Base-by-base conservation (phyloP, 2,329 filamentous ascomycete species). In the Pezizomycotina sp. region DNA sequence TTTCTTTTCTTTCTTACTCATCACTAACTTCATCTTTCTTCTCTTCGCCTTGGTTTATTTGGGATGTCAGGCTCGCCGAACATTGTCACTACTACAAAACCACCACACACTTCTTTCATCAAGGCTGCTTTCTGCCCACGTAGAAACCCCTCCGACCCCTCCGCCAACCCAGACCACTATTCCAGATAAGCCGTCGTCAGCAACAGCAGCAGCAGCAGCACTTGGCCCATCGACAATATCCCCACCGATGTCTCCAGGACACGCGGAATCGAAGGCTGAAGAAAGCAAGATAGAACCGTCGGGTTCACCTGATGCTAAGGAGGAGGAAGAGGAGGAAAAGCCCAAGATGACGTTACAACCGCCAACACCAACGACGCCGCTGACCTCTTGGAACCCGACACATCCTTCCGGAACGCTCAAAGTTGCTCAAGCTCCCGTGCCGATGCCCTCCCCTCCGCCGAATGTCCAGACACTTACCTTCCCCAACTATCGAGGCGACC, bases 271-370 rank as follows among this genome's bases (percentile, higher is more conserved):
- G n/a, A n/a, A n/a, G n/a, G n/a, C n/a, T n/a, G n/a, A n/a, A n/a
- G n/a, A n/a, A n/a, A n/a, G n/a, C n/a, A n/a, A n/a, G n/a, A n/a
- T n/a, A n/a, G n/a, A n/a, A n/a, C n/a, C n/a, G n/a, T n/a, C n/a
- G n/a, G n/a, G n/a, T n/a, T n/a, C n/a, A n/a, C n/a, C n/a, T n/a
- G n/a, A n/a, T n/a, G n/a, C n/a, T n/a, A n/a, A n/a, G n/a, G n/a
- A n/a, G n/a, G n/a, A n/a, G n/a, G n/a, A n/a, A n/a, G n/a, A n/a
- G n/a, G n/a, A n/a, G n/a, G 41, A 44, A 24, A 39, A 34, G 30
- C 41, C 41, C 21, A 44, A 36, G 29, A 44, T 44, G 41, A 39
- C 40, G 14, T 44, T 44, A 30, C 41, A 44, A 28, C 41, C 41
- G 22, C 40, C 41, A 10, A 44, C 41, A 25, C 41, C 41, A 15